Evolutionary conservation across 78 protist genomes (phyloP), one percentile per base, ranked within the genome.

Genomic region (Mastigamoeba balamuthi): DNA sequence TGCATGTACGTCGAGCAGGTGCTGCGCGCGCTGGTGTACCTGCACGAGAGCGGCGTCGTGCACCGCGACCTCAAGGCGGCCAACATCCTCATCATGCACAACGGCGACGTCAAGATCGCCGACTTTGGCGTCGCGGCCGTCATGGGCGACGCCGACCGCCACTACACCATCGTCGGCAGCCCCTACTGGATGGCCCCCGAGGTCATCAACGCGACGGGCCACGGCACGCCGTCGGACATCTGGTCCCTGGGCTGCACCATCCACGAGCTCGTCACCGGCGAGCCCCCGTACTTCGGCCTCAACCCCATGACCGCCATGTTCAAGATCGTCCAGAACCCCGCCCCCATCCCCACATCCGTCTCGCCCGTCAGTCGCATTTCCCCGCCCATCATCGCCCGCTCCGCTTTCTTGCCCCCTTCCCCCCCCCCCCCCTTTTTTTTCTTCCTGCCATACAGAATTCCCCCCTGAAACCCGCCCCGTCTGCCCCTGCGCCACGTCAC

Each of bases 181-280:
- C 82, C 85, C 4, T 68, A 74, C 8, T 80, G 52, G 66, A 80
- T 80, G 85, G 85, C 85, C 41, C 85, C 85, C 33, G 85, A 80
- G 65, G 85, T 80, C n/a, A 80, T 80, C 7, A 66, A 28, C 35
- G 41, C 4, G 38, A 41, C n/a, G 1, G 77, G 71, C 33, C 85
- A 80, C 35, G 39, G 63, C 37, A 77, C 66, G 17, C 28, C 65
- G 35, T 84, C 85, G 37, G 85, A 80, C 63, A 67, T 80, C 25
- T 80, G 85, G 85, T 28, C 48, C 10, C 48, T 80, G 6, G 85
- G 82, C 3, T 82, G 79, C 44, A 76, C 85, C 38, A 7, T 82
- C 27, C 2, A 77, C 10, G 86, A 82, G 81, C 83, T 82, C 80
- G 52, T 80, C 7, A 82, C 86, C 3, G 86, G 86, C 25, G 82